Evolutionary conservation across 805 yeast genomes (phyloP).

Genomic region (Candida multigemmis): DNA sequence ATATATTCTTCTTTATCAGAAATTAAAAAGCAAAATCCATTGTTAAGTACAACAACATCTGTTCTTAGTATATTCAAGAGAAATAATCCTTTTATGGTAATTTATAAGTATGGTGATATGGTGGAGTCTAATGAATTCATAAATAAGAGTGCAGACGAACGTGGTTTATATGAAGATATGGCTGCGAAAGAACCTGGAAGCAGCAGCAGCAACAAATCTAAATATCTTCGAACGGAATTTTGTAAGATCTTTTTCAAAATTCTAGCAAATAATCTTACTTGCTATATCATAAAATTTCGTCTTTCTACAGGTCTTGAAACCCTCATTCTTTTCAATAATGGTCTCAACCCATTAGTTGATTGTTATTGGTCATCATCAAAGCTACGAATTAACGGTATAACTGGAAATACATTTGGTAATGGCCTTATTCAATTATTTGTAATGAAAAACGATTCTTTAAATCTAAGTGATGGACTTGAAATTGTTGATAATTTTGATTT

Average conservation of each 20-base stretch:
- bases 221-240: slow-evolving; percentile 9
- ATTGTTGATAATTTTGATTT: not conserved
- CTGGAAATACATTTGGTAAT: slow-evolving; percentile 26
- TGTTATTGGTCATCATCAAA: slow-evolving; percentile 16
- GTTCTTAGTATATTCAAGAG: slow-evolving; percentile 15
- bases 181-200: too few species aligned
- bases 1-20: too few species aligned
- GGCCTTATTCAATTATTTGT: slow-evolving; percentile 16
- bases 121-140: too few species aligned
- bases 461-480: slow-evolving; percentile 13
- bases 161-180: too few species aligned
- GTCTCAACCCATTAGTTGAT: slow-evolving; percentile 20
- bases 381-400: slow-evolving; percentile 19
- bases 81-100: slow-evolving; percentile 19
- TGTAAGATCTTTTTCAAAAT: slow-evolving; percentile 22
- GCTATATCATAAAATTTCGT: slow-evolving; percentile 16
- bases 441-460: slow-evolving; percentile 8
- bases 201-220: too few species aligned
- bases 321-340: slow-evolving; percentile 16
- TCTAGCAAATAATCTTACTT: slow-evolving; percentile 16
- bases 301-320: slow-evolving; percentile 4
- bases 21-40: too few species aligned
- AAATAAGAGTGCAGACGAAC: too few species aligned
- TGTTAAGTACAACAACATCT: slow-evolving; percentile 12
- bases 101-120: slow-evolving; percentile 7